Conservation (phyloP, 139 green algal species). For the Klebsormidium nitens region DNA sequence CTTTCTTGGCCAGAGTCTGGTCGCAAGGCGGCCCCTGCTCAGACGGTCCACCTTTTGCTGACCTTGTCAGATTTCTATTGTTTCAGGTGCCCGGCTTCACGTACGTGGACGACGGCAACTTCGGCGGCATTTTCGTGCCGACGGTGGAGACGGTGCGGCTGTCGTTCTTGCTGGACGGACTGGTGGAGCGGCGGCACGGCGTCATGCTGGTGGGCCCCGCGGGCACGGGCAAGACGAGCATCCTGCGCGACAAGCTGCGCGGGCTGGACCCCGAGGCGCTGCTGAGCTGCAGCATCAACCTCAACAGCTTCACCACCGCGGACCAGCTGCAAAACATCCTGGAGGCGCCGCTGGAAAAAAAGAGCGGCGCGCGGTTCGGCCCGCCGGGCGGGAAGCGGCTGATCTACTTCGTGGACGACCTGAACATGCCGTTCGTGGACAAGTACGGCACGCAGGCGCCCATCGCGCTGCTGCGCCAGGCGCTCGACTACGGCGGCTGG, state of each 20-base stretch:
- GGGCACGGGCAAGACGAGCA: conserved; percentile 69
- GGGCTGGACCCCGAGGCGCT: conserved; percentile 71
- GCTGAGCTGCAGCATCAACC: conserved; percentile 69
- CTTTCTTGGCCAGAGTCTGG: too few species aligned
- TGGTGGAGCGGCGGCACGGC: conserved; percentile 73
- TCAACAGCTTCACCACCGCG: conserved; percentile 81
- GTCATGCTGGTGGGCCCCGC: conserved; percentile 77
- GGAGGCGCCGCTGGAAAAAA: conserved; percentile 39
- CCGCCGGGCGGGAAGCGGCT: conserved; percentile 64
- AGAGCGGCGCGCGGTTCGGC: conserved; percentile 71
- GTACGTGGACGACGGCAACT: conserved; percentile 44
- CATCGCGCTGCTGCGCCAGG: conserved; percentile 82
- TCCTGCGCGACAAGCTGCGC: conserved; percentile 78
- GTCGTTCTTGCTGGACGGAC: conserved; percentile 71
- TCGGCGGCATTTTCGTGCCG: conserved; percentile 73
- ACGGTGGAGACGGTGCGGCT: conserved; percentile 74
- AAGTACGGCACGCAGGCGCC: conserved; percentile 92
- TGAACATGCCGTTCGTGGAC: conserved; percentile 87
- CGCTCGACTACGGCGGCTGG: conserved; percentile 84
- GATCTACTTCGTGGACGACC: conserved; percentile 88
- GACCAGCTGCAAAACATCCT: conserved; percentile 57
- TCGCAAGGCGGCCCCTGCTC: too few species aligned
- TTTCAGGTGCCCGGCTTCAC: conserved; percentile 49
- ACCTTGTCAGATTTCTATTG: too few species aligned
- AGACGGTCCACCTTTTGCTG: too few species aligned